These are phyloP conservation scores for Apiospora koreana DNA, from an alignment of 2,329 filamentous ascomycete genomes.

Conservation along the genomic window DNA sequence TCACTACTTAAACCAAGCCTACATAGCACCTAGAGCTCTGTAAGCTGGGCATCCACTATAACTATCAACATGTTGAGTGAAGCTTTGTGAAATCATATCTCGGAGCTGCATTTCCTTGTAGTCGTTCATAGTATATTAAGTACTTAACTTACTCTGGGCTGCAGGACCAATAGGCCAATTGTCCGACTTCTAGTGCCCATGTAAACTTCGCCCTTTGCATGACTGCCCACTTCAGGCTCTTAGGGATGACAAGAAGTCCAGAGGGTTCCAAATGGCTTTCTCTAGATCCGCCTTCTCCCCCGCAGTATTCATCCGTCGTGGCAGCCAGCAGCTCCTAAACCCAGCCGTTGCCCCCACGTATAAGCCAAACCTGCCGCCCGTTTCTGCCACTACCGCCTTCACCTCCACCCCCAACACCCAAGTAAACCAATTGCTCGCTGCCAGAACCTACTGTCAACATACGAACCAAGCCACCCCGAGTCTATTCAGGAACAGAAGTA, in stretches of 20 bases:
- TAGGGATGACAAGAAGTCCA: not conserved
- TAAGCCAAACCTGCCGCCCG: not conserved
- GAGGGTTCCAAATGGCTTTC: not conserved
- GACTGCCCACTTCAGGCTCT: not conserved
- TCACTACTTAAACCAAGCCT: conserved; percentile 10
- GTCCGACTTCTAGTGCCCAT: not conserved
- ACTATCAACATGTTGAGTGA: not conserved
- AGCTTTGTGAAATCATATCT: not conserved
- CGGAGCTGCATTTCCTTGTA: not conserved
- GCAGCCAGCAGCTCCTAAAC: not conserved
- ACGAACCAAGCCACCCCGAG: not conserved
- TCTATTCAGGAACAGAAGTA: not conserved
- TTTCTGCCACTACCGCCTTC: not conserved
- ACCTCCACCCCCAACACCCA: not conserved
- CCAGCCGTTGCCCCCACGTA: not conserved
- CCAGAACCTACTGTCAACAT: not conserved
- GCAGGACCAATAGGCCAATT: not conserved
- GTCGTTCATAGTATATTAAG: not conserved
- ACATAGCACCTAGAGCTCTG: not conserved
- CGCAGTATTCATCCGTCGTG: not conserved
- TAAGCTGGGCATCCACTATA: not conserved
- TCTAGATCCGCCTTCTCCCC: not conserved
- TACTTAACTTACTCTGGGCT: not conserved
- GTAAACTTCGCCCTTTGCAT: not conserved
- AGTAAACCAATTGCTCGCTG: not conserved